Base-by-base conservation (phyloP, 768 basidiomycete species). In the Sporobolomyces pararoseus region DNA sequence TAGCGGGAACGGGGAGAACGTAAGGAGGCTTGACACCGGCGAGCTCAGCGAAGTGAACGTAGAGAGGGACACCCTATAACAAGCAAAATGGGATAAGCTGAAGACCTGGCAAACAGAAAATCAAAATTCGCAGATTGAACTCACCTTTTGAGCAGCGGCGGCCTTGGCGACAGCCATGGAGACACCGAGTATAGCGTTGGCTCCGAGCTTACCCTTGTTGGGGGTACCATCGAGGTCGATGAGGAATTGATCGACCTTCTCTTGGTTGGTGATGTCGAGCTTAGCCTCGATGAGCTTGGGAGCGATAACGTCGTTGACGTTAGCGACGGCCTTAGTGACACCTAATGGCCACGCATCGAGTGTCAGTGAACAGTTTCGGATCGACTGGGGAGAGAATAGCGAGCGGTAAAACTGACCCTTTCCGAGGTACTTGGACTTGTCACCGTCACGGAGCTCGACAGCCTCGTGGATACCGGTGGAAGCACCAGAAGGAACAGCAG, bases 201-300 rank as follows among this genome's bases (percentile, higher is more conserved):
- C 96, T 77, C 96, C 96, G 78, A 97, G 88, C 81, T 95, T 95
- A 81, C 92, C 94, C 86, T 99, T 99, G 89, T 99, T 99, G 71
- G 91, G 83, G 71, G 93, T 93, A 65, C 91, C 92, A 79, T 99
- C 96, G 77, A 91, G 87, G 83, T 96, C 92, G 87, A 97, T 95
- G 80, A 99, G 85, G 83, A 98, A 88, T 81, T 96, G 89, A 78
- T 99, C 96, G 77, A 99, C 86, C 76, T 95, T 91, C 82, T 91
- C 93, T 82, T 99, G 96, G 66, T 87, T 80, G 71, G 89, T 91
- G 79, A 94, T 92, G 51, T 84, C 83, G 80, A 98, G 83, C 67
- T 85, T 86, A 55, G 91, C 84, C 78, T 90, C 83, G 85, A 96
- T 87, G 75, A 99, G 84, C 74, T 84, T 89, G 71, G 93, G 90